phyloP scores from a whole-genome alignment of 371 early-diverging fungal species.

The Actinomortierella wolfii region DNA sequence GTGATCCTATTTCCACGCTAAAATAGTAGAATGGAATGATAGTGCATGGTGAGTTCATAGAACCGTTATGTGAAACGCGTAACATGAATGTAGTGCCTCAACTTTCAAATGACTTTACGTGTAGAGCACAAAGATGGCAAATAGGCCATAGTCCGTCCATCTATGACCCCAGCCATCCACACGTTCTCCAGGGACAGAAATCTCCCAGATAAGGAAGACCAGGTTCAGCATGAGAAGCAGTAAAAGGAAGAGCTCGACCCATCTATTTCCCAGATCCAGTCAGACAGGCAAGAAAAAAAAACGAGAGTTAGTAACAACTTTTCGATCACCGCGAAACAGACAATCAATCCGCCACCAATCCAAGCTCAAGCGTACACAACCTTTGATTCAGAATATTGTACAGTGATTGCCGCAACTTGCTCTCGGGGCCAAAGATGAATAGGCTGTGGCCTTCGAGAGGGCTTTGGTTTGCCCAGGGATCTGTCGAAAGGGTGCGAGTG shows the following conservation, averaged over 20 bases:
- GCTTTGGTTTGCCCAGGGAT: conserved; percentile 5
- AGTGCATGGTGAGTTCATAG: conserved; percentile 7
- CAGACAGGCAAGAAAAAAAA: no score
- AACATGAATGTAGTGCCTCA: no score
- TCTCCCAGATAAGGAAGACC: conserved; percentile 49
- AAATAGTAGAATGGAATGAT: conserved; percentile 2
- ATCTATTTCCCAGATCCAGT: no score
- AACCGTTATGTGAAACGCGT: background rate
- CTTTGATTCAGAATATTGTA: conserved; percentile 25
- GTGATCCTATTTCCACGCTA: conserved; percentile 50
- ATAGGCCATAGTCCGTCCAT: conserved; percentile 61
- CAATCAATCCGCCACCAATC: background rate
- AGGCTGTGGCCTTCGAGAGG: conserved; percentile 31
- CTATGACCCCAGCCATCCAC: conserved; percentile 53
- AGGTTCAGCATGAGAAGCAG: conserved; percentile 57
- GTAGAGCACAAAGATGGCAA: conserved; percentile 59
- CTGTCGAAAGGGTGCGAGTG: background rate
- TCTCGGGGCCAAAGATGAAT: conserved; percentile 39
- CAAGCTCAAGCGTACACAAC: conserved; percentile 6
- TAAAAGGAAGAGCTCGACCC: conserved; percentile 61
- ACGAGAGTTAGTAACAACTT: no score
- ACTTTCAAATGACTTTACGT: conserved; percentile 51
- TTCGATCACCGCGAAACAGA: background rate
- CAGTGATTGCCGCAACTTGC: conserved; percentile 17
- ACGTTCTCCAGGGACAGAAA: conserved; percentile 49